Base-by-base conservation (phyloP, 2,329 filamentous ascomycete species). In the Torrubiella hemipterigena region DNA sequence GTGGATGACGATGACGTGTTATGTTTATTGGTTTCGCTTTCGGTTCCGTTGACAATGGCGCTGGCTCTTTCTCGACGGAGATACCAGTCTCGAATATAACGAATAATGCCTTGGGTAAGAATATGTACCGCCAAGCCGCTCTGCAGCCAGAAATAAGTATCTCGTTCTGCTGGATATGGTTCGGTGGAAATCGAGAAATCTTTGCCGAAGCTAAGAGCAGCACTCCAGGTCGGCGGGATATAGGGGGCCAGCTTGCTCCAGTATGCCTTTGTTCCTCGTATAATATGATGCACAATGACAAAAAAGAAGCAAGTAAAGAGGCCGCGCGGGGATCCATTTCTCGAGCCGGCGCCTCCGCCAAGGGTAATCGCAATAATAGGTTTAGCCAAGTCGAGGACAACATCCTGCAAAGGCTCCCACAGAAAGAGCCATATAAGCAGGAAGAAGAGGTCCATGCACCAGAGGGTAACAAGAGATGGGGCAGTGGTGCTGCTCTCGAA, bases 361-460 rank as follows among this genome's bases (percentile, higher is more conserved):
- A 95, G 63, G 1, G 86, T 93, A 35, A 94, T 76, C 36, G 87
- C 87, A 49, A 95, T 93, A 50, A 94, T 85, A 36, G 89, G 83
- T 56, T 95, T 89, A 37, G 87, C 85, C 31, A 94, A 69, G 51
- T 95, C 87, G 44, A 95, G 67, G 35, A 89, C 80, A 48, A 93
- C 79, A 49, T 84, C 83, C 52, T 94, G 87, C 40, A 89, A 73
- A 35, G 85, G 84, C 19, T 77, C 77, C 82, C 82, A 93, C 38
- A 93, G 68, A 44, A 91, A 82, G 28, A 93, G 65, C 83, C 86
- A 95, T 39, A 91, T 65, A 40, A 89, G 63, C 44, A 95, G 67
- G 44, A 89, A 81, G 46, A 91, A 71, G 30, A 80, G 67, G 52
- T 95, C 89, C 55, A 93, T 81, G 41, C 84, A 78, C 35, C 89